Base-by-base conservation (phyloP, 176 grass and related monocot genomes). In the Panicum miliaceum region DNA sequence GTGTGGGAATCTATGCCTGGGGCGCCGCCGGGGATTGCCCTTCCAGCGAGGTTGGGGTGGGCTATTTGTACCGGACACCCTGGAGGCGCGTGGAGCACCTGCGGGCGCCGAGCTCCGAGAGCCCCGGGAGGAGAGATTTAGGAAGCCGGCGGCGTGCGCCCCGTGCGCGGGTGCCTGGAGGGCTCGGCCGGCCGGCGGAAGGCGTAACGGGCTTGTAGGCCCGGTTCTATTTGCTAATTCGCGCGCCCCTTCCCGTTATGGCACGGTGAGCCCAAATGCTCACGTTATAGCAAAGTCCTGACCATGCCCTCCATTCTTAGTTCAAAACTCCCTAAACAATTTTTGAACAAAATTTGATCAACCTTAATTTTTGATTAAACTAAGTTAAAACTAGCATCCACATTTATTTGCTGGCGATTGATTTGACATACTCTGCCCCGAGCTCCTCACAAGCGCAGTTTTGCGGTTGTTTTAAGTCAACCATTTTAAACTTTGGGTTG, bases 171-270 rank as follows among this genome's bases (percentile, higher is more conserved):
- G n/a, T 45, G 41, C 42, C 42, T 48, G 9, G 20, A 35, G 2
- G 16, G 7, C 71, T 40, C 8, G 5, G 15, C 27, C 22, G 64
- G 35, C 34, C 20, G 23, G 43, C 43, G 67, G 66, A 73, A 58
- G 81, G 68, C 75, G 48, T 35, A 57, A 56, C 85, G 78, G 73
- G 48, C 18, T 87, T 23, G 48, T 57, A 57, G 84, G 56, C 8
- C 56, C n/a, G 22, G 56, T 59, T 59, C 9, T 59, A 4, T 8
- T 59, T 59, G 56, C 56, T 59, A 59, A 59, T 59, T 59, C 56
- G n/a, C 56, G 56, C 56, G 8, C 56, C 56, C 54, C 56, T 6
- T 23, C 56, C n/a, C 10, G 56, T n/a, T 57, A 57, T 57, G 53
- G 53, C 19, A 57, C 56, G 22, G 22, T 22, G 56, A 11, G 12